Percentiles rank a stretch among this genome's conserved stretches.
phyloP scores from a whole-genome alignment of 306 rosid genomes.

The Cucumis cinereus region DNA sequence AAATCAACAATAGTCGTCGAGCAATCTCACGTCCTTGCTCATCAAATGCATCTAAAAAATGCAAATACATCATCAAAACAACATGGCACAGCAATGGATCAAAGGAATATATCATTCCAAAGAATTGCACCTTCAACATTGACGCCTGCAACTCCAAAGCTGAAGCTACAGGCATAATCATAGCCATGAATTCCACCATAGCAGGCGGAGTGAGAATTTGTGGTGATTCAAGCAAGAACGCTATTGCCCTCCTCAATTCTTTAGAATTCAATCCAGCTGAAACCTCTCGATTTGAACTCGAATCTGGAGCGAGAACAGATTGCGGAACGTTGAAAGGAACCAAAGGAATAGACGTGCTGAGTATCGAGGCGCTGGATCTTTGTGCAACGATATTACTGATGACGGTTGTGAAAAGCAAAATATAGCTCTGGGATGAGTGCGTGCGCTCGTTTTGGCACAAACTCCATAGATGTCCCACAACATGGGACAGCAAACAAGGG shows the following conservation, averaged over 20 bases:
- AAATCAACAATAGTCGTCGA: slow-evolving; percentile 46
- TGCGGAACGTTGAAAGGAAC: slow-evolving; percentile 59
- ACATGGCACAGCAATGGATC: slow-evolving; percentile 74
- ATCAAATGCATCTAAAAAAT: slow-evolving; percentile 63
- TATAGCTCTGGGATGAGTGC: slow-evolving; percentile 70
- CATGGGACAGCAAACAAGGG: slow-evolving; percentile 66
- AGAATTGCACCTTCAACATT: slow-evolving; percentile 88
- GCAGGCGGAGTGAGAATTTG: slow-evolving; percentile 77
- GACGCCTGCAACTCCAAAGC: slow-evolving; percentile 85
- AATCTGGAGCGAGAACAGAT: slow-evolving; percentile 17
- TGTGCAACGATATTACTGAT: slow-evolving; percentile 42
- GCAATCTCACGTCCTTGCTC: slow-evolving; percentile 67
- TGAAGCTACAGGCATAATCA: slow-evolving; percentile 54
- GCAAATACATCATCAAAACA: slow-evolving; percentile 61
- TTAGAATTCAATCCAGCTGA: slow-evolving; percentile 40
- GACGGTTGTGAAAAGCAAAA: slow-evolving; percentile 54
- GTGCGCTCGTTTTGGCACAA: slow-evolving; percentile 87
- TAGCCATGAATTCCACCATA: slow-evolving; percentile 65
- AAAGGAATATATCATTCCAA: slow-evolving; percentile 68
- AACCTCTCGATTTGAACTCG: slow-evolving; percentile 11
- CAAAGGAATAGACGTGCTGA: slow-evolving; percentile 49
- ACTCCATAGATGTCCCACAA: slow-evolving; percentile 77
- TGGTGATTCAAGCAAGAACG: slow-evolving; percentile 81
- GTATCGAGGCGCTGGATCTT: slow-evolving; percentile 40
- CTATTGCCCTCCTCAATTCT: slow-evolving; percentile 73